phyloP scores from a whole-genome alignment of 1,139 yeast genomes.

The Zygosaccharomyces sapae region DNA sequence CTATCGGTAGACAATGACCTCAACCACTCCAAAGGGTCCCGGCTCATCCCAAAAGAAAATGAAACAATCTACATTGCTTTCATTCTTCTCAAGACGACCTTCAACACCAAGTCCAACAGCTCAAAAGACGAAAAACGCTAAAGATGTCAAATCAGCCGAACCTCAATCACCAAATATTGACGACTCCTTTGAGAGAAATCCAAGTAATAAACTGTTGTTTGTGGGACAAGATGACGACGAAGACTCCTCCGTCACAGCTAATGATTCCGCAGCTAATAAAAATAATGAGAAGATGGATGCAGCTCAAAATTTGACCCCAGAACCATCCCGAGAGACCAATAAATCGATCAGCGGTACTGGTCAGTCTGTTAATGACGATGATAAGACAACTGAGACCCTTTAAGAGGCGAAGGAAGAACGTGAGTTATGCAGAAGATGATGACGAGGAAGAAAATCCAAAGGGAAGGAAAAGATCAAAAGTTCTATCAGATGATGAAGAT shows the following conservation, averaged over 20 bases:
- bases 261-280: slow-evolving; percentile 11
- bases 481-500: slow-evolving; percentile 32
- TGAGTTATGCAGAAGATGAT: slow-evolving; percentile 40
- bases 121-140: slow-evolving; percentile 1
- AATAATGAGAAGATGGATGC: background rate
- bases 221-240: slow-evolving; percentile 32
- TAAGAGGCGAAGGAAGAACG: slow-evolving; percentile 26
- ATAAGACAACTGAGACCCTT: slow-evolving; percentile 10
- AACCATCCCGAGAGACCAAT: background rate
- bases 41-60: slow-evolving; percentile 37
- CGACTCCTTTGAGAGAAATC: background rate
- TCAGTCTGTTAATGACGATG: slow-evolving; percentile 15
- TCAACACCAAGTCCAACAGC: slow-evolving; percentile 15
- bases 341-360: too few species aligned
- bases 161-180: background rate
- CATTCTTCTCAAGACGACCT: slow-evolving; percentile 45
- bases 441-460: slow-evolving; percentile 36
- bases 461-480: slow-evolving; percentile 30
- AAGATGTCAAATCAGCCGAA: background rate
- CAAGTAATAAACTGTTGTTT: slow-evolving; percentile 15
- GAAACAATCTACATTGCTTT: slow-evolving; percentile 55
- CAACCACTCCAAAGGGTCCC: slow-evolving; percentile 13
- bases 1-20: background rate
- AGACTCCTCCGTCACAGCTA: slow-evolving; percentile 20
- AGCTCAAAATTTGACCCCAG: background rate